A percentile compares a stretch with the other conserved stretches of the same genome.
Conservation (phyloP, 805 yeast species). For the Metschnikowia proteae region DNA sequence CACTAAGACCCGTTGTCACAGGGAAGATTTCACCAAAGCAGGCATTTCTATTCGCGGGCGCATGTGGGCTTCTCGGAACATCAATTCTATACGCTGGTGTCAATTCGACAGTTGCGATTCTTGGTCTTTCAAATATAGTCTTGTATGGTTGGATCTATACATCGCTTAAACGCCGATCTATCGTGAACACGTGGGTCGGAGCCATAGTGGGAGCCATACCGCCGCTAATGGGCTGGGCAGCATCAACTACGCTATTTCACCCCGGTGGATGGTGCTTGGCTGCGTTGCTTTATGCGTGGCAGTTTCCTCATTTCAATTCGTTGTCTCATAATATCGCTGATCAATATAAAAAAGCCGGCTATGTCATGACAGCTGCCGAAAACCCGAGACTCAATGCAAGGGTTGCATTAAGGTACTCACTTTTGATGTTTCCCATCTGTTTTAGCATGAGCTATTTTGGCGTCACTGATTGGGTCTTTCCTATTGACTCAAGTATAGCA, state of each 20-base stretch:
- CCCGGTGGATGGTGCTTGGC: conserved; percentile 98
- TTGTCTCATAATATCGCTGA: conserved; percentile 82
- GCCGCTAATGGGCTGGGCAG: conserved; percentile 98
- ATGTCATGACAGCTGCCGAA: conserved; percentile 94
- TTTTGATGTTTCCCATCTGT: conserved; percentile 93
- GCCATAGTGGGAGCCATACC: conserved; percentile 99
- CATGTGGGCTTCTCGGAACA: conserved; percentile 69
- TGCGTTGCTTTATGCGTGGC: conserved; percentile 91
- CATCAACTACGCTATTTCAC: conserved; percentile 66
- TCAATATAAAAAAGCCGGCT: conserved; percentile 90
- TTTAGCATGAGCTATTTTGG: conserved; percentile 73
- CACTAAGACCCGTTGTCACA: conserved; percentile 83
- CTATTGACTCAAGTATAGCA: conserved; percentile 73
- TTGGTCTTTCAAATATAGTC: conserved; percentile 78
- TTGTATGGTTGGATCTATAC: conserved; percentile 91
- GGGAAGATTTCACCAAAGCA: conserved; percentile 72
- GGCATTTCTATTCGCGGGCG: conserved; percentile 77
- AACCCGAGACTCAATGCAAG: conserved; percentile 90
- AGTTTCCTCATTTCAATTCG: conserved; percentile 95
- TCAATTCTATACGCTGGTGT: conserved; percentile 72
- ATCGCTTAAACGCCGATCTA: conserved; percentile 77
- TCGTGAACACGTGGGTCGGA: conserved; percentile 96
- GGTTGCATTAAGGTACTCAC: conserved; percentile 84
- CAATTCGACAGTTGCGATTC: conserved; percentile 73
- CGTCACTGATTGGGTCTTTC: conserved; percentile 78